phyloP scores from a whole-genome alignment of 2,329 filamentous ascomycete genomes.

The Diaporthe batatas region DNA sequence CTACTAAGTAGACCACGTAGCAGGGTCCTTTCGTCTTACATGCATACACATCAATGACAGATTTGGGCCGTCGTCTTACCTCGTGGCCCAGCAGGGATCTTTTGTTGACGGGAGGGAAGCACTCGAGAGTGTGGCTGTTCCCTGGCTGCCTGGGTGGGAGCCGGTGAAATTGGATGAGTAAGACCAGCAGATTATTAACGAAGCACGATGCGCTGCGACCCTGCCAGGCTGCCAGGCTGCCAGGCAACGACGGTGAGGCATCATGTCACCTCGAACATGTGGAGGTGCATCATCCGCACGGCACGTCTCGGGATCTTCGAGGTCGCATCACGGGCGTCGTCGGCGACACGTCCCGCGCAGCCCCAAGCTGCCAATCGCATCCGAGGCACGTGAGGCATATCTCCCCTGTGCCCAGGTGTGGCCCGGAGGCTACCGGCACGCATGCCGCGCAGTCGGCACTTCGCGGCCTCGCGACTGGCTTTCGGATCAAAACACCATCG shows the following conservation, averaged over 20 bases:
- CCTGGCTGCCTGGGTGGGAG: conserved; percentile 3
- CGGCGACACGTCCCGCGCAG: conserved; percentile 14
- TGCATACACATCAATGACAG: too few species aligned
- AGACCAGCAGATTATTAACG: conserved; percentile 21
- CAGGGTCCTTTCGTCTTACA: conserved; percentile 6
- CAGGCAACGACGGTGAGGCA: conserved; percentile 14
- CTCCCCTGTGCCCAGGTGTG: too few species aligned
- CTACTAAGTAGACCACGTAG: neutral
- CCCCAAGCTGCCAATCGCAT: conserved; percentile 24
- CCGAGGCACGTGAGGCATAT: neutral
- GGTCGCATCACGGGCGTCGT: conserved; percentile 20
- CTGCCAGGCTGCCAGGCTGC: conserved; percentile 12
- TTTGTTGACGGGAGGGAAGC: neutral
- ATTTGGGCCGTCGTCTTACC: too few species aligned
- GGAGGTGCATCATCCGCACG: conserved; percentile 7
- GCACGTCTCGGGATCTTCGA: conserved; percentile 26
- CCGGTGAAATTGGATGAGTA: conserved; percentile 17
- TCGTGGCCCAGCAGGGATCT: conserved; percentile 26
- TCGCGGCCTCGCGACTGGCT: conserved; percentile 1
- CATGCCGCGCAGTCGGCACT: neutral
- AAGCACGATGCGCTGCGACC: neutral
- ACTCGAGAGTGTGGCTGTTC: conserved; percentile 1
- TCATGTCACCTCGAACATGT: conserved; percentile 7
- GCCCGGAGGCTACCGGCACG: conserved; percentile 2
- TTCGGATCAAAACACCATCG: neutral